These are phyloP conservation scores for Podaxis carcinomalis DNA, from an alignment of 768 basidiomycete species.

Conservation along the genomic window DNA sequence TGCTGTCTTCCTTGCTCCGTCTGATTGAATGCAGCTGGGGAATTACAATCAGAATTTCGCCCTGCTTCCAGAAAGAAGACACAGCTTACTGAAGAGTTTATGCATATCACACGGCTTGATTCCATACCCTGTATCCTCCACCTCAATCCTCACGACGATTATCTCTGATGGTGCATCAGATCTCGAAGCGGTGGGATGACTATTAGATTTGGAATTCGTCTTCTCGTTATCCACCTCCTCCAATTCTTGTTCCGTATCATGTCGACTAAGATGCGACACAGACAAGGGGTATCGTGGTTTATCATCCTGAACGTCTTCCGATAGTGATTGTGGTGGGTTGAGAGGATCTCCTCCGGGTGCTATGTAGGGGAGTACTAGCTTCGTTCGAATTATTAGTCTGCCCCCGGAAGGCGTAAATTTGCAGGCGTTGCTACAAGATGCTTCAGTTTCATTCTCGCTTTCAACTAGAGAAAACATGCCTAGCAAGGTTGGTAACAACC, in stretches of 20 bases:
- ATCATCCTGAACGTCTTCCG: conserved; percentile 1
- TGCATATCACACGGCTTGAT: conserved; percentile 57
- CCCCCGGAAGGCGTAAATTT: conserved; percentile 76
- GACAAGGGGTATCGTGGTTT: conserved; percentile 2
- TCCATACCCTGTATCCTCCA: conserved; percentile 67
- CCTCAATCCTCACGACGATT: conserved; percentile 82
- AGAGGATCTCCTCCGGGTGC: conserved; percentile 18
- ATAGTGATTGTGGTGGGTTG: neutral
- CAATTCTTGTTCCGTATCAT: conserved; percentile 8
- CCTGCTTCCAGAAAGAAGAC: neutral
- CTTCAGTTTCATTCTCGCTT: neutral
- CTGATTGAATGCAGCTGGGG: conserved; percentile 68
- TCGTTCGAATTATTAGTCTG: conserved; percentile 62
- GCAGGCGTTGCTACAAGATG: conserved; percentile 57
- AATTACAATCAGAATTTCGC: neutral
- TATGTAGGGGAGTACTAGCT: conserved; percentile 39
- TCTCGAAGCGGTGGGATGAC: neutral
- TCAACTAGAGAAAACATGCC: conserved; percentile 31
- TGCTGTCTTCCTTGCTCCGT: conserved; percentile 74
- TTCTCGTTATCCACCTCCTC: conserved; percentile 20
- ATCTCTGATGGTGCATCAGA: conserved; percentile 33
- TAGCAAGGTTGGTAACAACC: conserved; percentile 80
- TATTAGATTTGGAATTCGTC: conserved; percentile 14
- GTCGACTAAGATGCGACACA: conserved; percentile 5
- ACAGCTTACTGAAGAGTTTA: conserved; percentile 63